These are phyloP conservation scores for Sistotremastrum suecicum DNA, from an alignment of 768 basidiomycete genomes.

Conservation along the genomic window DNA sequence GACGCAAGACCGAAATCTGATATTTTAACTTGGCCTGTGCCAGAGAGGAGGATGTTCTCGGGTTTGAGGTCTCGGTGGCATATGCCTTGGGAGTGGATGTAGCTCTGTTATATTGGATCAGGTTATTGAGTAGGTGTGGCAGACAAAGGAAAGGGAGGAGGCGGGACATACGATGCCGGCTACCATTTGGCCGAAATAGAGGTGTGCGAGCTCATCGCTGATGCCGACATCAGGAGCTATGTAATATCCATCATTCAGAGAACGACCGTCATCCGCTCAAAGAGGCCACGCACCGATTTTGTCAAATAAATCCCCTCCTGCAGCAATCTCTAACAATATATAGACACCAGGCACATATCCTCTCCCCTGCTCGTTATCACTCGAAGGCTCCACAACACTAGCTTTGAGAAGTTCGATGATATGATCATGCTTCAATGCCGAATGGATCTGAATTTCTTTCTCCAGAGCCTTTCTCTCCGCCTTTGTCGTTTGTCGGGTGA, in stretches of 20 bases:
- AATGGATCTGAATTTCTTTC: slow-evolving; percentile 87
- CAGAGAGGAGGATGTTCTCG: slow-evolving; percentile 83
- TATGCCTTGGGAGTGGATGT: slow-evolving; percentile 80
- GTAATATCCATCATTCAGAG: background rate
- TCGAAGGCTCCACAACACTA: slow-evolving; percentile 53
- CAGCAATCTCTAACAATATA: slow-evolving; percentile 85
- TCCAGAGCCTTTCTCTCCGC: slow-evolving; percentile 68
- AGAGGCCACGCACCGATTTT: slow-evolving; percentile 67
- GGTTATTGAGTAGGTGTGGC: background rate
- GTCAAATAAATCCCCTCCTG: slow-evolving; percentile 93
- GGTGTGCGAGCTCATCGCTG: slow-evolving; percentile 74
- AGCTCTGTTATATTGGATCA: slow-evolving; percentile 32
- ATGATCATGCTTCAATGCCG: slow-evolving; percentile 61
- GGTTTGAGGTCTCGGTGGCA: slow-evolving; percentile 97
- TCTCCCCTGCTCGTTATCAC: slow-evolving; percentile 18
- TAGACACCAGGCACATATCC: slow-evolving; percentile 71
- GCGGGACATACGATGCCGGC: slow-evolving; percentile 55
- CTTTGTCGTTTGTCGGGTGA: slow-evolving; percentile 49
- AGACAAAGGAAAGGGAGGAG: background rate
- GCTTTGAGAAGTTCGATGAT: slow-evolving; percentile 78
- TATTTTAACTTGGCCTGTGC: slow-evolving; percentile 76
- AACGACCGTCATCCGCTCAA: background rate
- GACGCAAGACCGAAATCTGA: slow-evolving; percentile 92
- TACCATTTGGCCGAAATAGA: slow-evolving; percentile 79
- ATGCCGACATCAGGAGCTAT: slow-evolving; percentile 85